These are phyloP conservation scores for Ophiognomonia clavigignenti-juglandacearum DNA, from an alignment of 2,329 filamentous ascomycete genomes.

Conservation along the genomic window DNA sequence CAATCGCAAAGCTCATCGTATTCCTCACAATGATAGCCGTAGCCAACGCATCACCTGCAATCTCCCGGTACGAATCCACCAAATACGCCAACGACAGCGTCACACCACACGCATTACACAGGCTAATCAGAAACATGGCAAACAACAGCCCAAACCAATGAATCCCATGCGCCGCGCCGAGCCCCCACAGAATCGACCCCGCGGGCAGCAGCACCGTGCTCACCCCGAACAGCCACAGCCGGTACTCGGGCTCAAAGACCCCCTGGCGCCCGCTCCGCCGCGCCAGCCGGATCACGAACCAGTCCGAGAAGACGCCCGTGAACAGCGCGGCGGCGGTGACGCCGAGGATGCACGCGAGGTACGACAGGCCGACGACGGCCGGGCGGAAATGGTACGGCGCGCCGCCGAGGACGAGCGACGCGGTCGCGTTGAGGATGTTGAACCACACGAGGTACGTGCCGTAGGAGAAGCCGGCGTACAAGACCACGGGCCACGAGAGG, in stretches of 20 bases:
- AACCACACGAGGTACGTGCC: slow-evolving; percentile 29
- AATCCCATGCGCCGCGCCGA: slow-evolving; percentile 42
- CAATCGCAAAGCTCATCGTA: slow-evolving; percentile 17
- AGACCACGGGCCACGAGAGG: slow-evolving; percentile 36
- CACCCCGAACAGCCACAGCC: slow-evolving; percentile 26
- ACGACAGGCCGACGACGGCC: slow-evolving; percentile 23
- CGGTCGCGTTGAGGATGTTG: slow-evolving; percentile 31
- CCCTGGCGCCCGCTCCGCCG: slow-evolving; percentile 23
- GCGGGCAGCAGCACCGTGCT: slow-evolving; percentile 37
- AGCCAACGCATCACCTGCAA: slow-evolving; percentile 43
- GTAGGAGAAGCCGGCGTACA: slow-evolving; percentile 32
- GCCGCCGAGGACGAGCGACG: slow-evolving; percentile 27
- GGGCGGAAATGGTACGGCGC: slow-evolving; percentile 26
- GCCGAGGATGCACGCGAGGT: slow-evolving; percentile 25
- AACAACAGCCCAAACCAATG: slow-evolving; percentile 41
- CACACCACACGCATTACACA: slow-evolving; percentile 37
- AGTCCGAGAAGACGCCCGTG: slow-evolving; percentile 27
- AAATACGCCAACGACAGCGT: slow-evolving; percentile 39
- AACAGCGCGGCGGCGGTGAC: slow-evolving; percentile 21
- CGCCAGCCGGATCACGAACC: slow-evolving; percentile 25
- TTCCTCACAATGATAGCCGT: slow-evolving; percentile 37
- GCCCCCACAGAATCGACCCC: slow-evolving; percentile 44
- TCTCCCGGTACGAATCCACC: slow-evolving; percentile 43
- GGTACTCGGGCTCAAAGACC: slow-evolving; percentile 27
- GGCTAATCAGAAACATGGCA: slow-evolving; percentile 40